These are phyloP conservation scores for Plasmodium knowlesi DNA, from an alignment of 169 alveolate genomes.

Conservation along the genomic window DNA sequence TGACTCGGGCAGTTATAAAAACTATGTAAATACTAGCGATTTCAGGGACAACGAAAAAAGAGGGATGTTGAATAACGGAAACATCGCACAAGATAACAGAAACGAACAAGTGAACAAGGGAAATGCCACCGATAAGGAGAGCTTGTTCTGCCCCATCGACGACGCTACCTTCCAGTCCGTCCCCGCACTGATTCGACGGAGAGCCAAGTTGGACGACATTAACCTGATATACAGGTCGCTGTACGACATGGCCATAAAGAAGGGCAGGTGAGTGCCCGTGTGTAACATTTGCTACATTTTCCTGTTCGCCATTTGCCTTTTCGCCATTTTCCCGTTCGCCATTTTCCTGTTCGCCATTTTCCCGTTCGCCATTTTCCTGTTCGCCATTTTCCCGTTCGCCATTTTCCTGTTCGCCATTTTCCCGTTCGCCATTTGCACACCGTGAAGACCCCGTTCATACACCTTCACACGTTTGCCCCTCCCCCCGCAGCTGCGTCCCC, in stretches of 20 bases:
- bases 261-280: conserved; percentile 72
- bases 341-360: too few relatives aligned
- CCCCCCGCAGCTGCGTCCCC: conserved; percentile 41
- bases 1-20: neutral
- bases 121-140: neutral
- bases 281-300: neutral
- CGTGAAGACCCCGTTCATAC: neutral
- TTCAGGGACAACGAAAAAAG: neutral
- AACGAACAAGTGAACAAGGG: conserved; percentile 11
- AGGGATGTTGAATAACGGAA: neutral
- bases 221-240: conserved; percentile 76
- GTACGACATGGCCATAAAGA: conserved; percentile 79
- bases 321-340: too few relatives aligned
- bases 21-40: neutral
- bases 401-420: too few relatives aligned
- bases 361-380: too few relatives aligned
- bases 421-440: neutral
- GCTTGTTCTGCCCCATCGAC: conserved; percentile 61
- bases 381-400: too few relatives aligned
- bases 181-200: conserved; percentile 80
- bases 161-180: conserved; percentile 79
- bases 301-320: too few relatives aligned
- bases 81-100: conserved; percentile 11
- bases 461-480: neutral
- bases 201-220: conserved; percentile 83